Evolutionary conservation across 2,329 filamentous ascomycete species (phyloP).

Genomic region (Paecilomyces variotii): DNA sequence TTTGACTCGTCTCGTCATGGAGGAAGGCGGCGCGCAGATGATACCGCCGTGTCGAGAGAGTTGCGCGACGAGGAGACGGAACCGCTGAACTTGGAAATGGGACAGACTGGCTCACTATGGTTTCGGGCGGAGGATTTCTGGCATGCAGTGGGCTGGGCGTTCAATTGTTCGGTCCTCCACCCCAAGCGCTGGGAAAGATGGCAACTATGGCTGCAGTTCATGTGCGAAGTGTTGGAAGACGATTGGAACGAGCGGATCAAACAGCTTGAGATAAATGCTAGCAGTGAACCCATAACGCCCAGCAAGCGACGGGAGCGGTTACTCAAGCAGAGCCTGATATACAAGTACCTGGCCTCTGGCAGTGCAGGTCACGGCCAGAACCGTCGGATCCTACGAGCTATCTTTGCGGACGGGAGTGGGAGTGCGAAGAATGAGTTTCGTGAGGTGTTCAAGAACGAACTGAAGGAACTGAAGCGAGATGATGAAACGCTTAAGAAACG

Average conservation of each 20-base stretch:
- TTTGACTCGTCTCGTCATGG: conserved; percentile 26
- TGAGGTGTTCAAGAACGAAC: conserved; percentile 37
- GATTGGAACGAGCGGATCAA: conserved; percentile 34
- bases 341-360: conserved; percentile 31
- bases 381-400: conserved; percentile 37
- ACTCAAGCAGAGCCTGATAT: conserved; percentile 34
- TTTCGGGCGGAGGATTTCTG: conserved; percentile 77
- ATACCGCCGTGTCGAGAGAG: conserved; percentile 4
- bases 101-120: conserved; percentile 62
- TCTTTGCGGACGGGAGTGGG: conserved; percentile 39
- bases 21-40: conserved; percentile 17
- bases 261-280: conserved; percentile 3
- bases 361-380: conserved; percentile 23
- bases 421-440: conserved; percentile 34
- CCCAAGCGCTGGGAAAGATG: conserved; percentile 72
- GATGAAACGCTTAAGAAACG: conserved; percentile 29
- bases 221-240: conserved; percentile 43
- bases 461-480: conserved; percentile 26
- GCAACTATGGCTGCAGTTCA: conserved; percentile 70
- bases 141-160: conserved; percentile 81
- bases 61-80: conserved; percentile 40
- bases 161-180: conserved; percentile 74
- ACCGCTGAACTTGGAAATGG: conserved; percentile 51
- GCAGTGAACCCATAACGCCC: not conserved
- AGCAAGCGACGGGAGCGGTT: conserved; percentile 9